These are phyloP conservation scores for Zopfia rhizophila DNA, from an alignment of 2,329 filamentous ascomycete genomes.

Conservation along the genomic window DNA sequence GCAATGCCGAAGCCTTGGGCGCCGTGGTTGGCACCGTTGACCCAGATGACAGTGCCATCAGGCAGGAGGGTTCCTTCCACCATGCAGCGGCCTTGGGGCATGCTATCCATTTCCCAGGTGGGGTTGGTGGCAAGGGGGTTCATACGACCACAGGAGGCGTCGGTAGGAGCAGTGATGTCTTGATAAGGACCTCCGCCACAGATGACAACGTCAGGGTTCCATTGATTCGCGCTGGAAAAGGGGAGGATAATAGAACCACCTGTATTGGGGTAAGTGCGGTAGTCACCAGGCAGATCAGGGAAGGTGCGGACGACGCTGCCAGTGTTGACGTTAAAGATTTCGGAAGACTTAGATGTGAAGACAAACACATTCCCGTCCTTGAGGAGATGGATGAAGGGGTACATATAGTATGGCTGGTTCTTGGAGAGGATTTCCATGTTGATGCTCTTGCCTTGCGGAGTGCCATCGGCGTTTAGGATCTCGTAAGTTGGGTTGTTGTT, in stretches of 20 bases:
- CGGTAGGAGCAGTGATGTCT: conserved; percentile 67
- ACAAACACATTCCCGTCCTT: conserved; percentile 67
- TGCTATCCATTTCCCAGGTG: conserved; percentile 67
- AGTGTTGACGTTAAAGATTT: conserved; percentile 64
- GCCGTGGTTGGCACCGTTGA: conserved; percentile 68
- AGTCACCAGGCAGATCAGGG: conserved; percentile 65
- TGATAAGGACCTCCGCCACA: conserved; percentile 70
- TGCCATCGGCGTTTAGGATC: conserved; percentile 62
- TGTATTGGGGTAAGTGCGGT: conserved; percentile 70
- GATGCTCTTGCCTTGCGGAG: conserved; percentile 59
- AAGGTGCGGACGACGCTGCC: conserved; percentile 59
- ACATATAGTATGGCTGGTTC: conserved; percentile 73
- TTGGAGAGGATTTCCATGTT: conserved; percentile 65
- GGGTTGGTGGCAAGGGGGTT: conserved; percentile 61
- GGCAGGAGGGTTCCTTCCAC: conserved; percentile 69
- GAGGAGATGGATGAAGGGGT: conserved; percentile 70
- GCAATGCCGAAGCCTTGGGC: conserved; percentile 70
- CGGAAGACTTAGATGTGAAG: conserved; percentile 65
- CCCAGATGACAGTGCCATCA: conserved; percentile 71
- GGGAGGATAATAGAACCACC: conserved; percentile 68
- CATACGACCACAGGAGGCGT: conserved; percentile 68
- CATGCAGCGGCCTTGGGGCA: conserved; percentile 70
- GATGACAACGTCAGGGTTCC: conserved; percentile 65
- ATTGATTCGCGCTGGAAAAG: conserved; percentile 62
- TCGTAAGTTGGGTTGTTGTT: conserved; percentile 75